Evolutionary conservation across 306 rosid species (phyloP).

Genomic region (Nissolia schottii): DNA sequence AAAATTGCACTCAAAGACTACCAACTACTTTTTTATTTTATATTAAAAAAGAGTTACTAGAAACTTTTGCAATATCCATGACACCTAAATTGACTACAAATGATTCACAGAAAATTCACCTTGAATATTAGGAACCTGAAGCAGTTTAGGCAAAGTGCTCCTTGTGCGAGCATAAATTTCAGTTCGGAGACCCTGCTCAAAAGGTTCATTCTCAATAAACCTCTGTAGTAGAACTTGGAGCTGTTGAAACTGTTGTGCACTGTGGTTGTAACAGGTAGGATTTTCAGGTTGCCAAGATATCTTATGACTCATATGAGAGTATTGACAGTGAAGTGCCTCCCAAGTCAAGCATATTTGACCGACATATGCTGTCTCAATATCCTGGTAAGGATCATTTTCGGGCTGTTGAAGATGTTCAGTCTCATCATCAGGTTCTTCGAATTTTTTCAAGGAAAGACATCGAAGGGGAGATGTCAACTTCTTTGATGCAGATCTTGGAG

Average conservation of each 20-base stretch:
- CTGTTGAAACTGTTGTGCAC: conserved; percentile 88
- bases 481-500: conserved; percentile 84
- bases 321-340: conserved; percentile 98
- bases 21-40: background rate
- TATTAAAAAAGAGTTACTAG: too few relatives aligned
- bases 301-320: conserved; percentile 71
- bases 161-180: conserved; percentile 71
- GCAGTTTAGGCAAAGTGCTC: conserved; percentile 63
- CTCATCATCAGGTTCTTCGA: conserved; percentile 74
- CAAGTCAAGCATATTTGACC: conserved; percentile 91
- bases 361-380: conserved; percentile 83
- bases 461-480: conserved; percentile 76
- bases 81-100: background rate
- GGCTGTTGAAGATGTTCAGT: conserved; percentile 72
- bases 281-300: conserved; percentile 76
- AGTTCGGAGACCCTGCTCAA: conserved; percentile 70
- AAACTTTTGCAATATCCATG: background rate
- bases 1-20: background rate
- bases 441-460: conserved; percentile 86
- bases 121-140: conserved; percentile 80
- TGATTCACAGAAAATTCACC: conserved; percentile 34
- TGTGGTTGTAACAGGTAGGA: conserved; percentile 63
- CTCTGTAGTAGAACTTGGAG: conserved; percentile 90
- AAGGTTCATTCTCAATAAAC: conserved; percentile 93
- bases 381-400: conserved; percentile 50